Base-by-base conservation (phyloP, 306 rosid genomes). In the Cucurbita ficifolia region DNA sequence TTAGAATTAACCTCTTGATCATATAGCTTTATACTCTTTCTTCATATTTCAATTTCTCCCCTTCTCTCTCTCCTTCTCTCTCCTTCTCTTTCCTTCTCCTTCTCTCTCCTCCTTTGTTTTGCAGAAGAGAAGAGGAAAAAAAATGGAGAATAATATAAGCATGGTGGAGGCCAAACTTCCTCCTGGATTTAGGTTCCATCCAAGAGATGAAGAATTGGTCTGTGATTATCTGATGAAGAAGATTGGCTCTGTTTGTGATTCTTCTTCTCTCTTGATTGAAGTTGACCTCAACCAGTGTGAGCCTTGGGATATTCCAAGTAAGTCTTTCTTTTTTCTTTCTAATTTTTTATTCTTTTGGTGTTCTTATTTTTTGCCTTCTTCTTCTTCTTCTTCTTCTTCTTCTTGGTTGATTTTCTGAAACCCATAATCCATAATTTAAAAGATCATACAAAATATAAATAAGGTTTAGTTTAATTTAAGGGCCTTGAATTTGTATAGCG, bases 251-350 rank as follows among this genome's bases (percentile, higher is more conserved):
- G 10, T 5, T n/a, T 40, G 7, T 51, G 80, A 82, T 72, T 81
- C 91, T 22, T 75, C 92, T 36, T 75, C 80, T 67, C 96, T 89
- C 74, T 59, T 92, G 87, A 88, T 89, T 38, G 92, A 92, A 64
- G 98, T 92, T 81, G 98, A 92, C 79, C 98, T 92, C 53, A 92
- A 92, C 89, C 89, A 88, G 95, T 88, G 85, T 51, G 98, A 92
- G 62, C 98, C 98, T 7, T 92, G 98, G 98, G 98, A 92, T 76
- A 88, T 92, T 79, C 96, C 98, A 67, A 89, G 98, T 92, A n/a
- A 82, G 74, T 69, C 6, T 42, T 13, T 7, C 14, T 6, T 40
- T 63, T 8, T 39, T 4, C 10, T 29, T 29, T 88, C 68, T 4
- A 24, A 18, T 24, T 67, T 52, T 18, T 1, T 1, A 1, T 33